Percentiles rank a stretch among this genome's conserved stretches.
Evolutionary conservation across 768 basidiomycete species (phyloP).

Genomic region (Suillus lakei): DNA sequence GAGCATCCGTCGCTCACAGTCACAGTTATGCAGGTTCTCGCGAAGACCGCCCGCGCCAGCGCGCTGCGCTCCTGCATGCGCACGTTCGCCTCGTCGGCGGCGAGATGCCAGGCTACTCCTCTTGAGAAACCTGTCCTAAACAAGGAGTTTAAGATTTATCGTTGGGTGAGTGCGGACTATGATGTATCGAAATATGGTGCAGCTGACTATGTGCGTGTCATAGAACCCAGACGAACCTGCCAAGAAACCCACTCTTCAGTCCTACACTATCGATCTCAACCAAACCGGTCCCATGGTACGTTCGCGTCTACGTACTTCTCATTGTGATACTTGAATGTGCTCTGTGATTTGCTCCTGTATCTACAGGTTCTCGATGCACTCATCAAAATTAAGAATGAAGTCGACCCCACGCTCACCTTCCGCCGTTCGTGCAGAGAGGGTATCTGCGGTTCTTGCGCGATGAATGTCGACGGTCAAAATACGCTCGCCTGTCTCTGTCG

Average conservation of each 20-base stretch:
- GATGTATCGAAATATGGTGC: not conserved
- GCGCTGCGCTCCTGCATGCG: slow-evolving; percentile 25
- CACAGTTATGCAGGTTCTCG: slow-evolving; percentile 21
- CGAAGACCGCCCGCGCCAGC: slow-evolving; percentile 11
- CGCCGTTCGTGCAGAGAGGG: slow-evolving; percentile 92
- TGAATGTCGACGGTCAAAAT: slow-evolving; percentile 99
- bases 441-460: slow-evolving; percentile 97
- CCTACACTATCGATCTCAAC: slow-evolving; percentile 90
- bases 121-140: slow-evolving; percentile 69
- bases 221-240: slow-evolving; percentile 95
- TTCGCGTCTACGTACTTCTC: slow-evolving; percentile 5
- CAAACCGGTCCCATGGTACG: slow-evolving; percentile 93
- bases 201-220: not conserved
- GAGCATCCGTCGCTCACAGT: not conserved
- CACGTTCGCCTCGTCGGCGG: slow-evolving; percentile 36
- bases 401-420: slow-evolving; percentile 97
- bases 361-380: slow-evolving; percentile 82
- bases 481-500: slow-evolving; percentile 97
- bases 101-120: slow-evolving; percentile 46
- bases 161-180: slow-evolving; percentile 66
- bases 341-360: not conserved
- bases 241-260: slow-evolving; percentile 88
- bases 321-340: not conserved
- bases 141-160: slow-evolving; percentile 99
- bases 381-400: slow-evolving; percentile 99